Conservation (phyloP, 2,329 filamentous ascomycete genomes). For the Ophiocordyceps camponoti-saundersi region DNA sequence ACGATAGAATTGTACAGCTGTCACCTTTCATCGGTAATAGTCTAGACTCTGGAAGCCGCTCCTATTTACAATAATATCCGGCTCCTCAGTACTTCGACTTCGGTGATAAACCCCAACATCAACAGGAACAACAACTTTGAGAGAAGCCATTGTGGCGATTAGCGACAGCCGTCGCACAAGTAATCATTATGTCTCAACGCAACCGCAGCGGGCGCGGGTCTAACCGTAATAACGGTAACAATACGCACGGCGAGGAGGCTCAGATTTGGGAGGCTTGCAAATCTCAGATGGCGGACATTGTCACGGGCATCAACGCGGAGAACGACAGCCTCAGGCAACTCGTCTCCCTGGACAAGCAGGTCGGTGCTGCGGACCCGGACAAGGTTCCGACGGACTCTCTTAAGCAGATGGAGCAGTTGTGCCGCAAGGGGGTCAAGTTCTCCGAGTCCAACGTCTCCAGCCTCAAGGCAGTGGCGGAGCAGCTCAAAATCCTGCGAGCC, state of each 20-base stretch:
- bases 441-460: slow-evolving; percentile 19
- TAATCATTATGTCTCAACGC: slow-evolving; percentile 21
- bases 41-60: no score
- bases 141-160: slow-evolving; percentile 2
- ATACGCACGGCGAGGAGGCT: slow-evolving; percentile 23
- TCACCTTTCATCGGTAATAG: no score
- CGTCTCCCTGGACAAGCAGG: slow-evolving; percentile 22
- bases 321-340: slow-evolving; percentile 22
- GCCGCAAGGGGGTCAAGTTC: slow-evolving; percentile 23
- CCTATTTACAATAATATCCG: no score
- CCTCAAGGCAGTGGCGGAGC: slow-evolving; percentile 21
- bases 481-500: slow-evolving; percentile 23
- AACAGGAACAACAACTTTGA: not conserved
- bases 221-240: slow-evolving; percentile 24
- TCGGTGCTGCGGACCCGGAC: slow-evolving; percentile 19
- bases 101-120: not conserved
- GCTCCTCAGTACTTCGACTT: no score
- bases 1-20: no score
- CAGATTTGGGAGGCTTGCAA: slow-evolving; percentile 25
- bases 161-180: slow-evolving; percentile 1
- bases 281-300: slow-evolving; percentile 20
- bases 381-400: slow-evolving; percentile 19
- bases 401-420: slow-evolving; percentile 24
- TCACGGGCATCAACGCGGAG: slow-evolving; percentile 22
- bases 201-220: slow-evolving; percentile 26